Percentiles rank a stretch among this genome's conserved stretches.
Conservation (phyloP, 768 basidiomycete genomes). For the Gymnopilus dilepis region DNA sequence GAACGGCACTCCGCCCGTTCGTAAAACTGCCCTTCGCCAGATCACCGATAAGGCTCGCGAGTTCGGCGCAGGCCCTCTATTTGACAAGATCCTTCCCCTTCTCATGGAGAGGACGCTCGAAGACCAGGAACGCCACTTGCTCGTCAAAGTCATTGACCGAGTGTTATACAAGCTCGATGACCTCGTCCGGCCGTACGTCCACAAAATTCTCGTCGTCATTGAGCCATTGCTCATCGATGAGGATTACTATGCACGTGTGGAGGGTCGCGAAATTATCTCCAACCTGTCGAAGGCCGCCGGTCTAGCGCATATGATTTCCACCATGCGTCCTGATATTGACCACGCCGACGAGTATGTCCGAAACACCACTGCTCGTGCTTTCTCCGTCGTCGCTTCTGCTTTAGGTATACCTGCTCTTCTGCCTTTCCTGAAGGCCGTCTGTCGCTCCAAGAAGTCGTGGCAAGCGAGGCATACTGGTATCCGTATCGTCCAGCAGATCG, state of each 20-base stretch:
- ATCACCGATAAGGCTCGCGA: constrained; percentile 99
- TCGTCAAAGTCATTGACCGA: constrained; percentile 99
- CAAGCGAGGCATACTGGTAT: constrained; percentile 99
- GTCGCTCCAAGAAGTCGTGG: constrained; percentile 99
- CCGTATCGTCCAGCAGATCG: constrained; percentile 98
- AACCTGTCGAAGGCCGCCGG: constrained; percentile 98
- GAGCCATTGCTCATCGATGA: constrained; percentile 99
- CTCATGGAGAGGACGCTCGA: constrained; percentile 98
- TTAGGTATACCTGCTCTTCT: constrained; percentile 97
- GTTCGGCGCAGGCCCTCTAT: constrained; percentile 96
- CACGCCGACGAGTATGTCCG: constrained; percentile 99
- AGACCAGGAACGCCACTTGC: constrained; percentile 96
- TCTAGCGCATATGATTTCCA: constrained; percentile 99
- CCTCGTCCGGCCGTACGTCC: constrained; percentile 97
- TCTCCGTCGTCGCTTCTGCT: constrained; percentile 98
- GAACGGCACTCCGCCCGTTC: constrained; percentile 97
- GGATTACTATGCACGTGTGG: constrained; percentile 95
- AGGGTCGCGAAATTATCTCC: constrained; percentile 99
- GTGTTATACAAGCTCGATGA: constrained; percentile 99
- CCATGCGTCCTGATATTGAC: constrained; percentile 99
- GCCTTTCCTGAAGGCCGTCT: constrained; percentile 98
- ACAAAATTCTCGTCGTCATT: constrained; percentile 99
- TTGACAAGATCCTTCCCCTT: constrained; percentile 97
- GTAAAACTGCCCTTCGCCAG: constrained; percentile 96
- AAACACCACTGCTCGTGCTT: constrained; percentile 98